phyloP scores from a whole-genome alignment of 1,284 basidiomycete species.

The Waitea zeae region DNA sequence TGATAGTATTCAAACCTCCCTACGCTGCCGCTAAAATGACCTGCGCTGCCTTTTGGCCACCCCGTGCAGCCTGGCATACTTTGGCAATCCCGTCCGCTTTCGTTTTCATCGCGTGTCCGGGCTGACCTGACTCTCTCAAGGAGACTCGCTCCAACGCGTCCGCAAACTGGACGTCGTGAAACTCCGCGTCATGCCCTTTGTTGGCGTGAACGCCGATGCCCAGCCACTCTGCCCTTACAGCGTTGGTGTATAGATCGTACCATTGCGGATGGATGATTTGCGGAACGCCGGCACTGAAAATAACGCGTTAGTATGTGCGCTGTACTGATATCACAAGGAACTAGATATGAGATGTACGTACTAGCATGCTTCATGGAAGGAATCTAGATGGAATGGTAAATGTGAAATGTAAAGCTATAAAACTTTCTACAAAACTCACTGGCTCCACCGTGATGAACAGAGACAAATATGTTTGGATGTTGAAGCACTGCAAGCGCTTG shows the following conservation, averaged over 20 bases:
- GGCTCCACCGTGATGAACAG: slow-evolving; percentile 5
- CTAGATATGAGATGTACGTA: too few relatives aligned
- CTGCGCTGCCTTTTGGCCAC: background rate
- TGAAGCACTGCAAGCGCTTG: slow-evolving; percentile 3
- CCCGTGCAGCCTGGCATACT: background rate
- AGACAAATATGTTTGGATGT: slow-evolving; percentile 5
- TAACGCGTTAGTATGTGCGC: too few relatives aligned
- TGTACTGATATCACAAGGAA: too few relatives aligned
- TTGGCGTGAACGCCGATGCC: slow-evolving; percentile 5
- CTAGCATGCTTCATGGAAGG: too few relatives aligned
- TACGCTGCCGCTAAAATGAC: background rate
- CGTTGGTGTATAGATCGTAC: slow-evolving; percentile 5
- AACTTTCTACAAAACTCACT: too few relatives aligned
- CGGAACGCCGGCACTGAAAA: too few relatives aligned
- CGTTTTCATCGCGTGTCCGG: background rate
- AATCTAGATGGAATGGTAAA: too few relatives aligned
- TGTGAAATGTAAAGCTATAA: too few relatives aligned
- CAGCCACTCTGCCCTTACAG: slow-evolving; percentile 4
- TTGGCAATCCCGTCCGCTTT: background rate
- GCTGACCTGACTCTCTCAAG: background rate
- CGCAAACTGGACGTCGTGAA: background rate
- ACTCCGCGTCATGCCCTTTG: background rate
- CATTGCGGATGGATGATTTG: too few relatives aligned
- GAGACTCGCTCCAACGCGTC: background rate
- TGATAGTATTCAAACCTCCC: too few relatives aligned